Evolutionary conservation across 129 eudicot genomes (phyloP).

Genomic region (Heracleum sosnowskyi): DNA sequence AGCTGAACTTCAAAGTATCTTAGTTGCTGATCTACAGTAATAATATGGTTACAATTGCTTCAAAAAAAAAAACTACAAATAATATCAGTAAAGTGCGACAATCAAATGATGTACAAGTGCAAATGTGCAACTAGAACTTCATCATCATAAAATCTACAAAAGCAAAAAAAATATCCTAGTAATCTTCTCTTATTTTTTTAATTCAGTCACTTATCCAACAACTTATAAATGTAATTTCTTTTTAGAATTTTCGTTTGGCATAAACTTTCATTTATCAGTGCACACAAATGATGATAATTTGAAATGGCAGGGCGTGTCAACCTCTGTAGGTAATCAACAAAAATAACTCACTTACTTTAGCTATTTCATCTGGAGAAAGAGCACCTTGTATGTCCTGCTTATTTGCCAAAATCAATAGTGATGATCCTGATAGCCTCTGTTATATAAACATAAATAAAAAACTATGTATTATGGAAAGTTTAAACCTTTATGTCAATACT

Average conservation of each 20-base stretch:
- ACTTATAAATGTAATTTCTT: not conserved
- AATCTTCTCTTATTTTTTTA: not conserved
- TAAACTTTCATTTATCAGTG: not conserved
- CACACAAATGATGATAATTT: not conserved
- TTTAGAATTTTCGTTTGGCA: not conserved
- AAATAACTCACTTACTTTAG: slow-evolving; percentile 44
- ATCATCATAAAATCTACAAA: not conserved
- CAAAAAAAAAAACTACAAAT: too few species aligned
- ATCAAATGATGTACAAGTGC: not conserved
- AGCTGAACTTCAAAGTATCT: too few species aligned
- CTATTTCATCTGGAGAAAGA: slow-evolving; percentile 84
- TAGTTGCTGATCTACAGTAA: too few species aligned
- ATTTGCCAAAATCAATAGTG: slow-evolving; percentile 81
- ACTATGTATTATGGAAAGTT: not conserved
- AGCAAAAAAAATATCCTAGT: not conserved
- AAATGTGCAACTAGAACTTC: not conserved
- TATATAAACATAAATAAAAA: not conserved
- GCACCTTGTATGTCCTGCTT: slow-evolving; percentile 97
- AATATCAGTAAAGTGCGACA: not conserved
- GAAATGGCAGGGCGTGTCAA: not conserved
- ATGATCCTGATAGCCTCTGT: slow-evolving; percentile 94
- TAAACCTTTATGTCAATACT: not conserved
- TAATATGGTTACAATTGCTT: too few species aligned
- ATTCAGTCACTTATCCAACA: not conserved
- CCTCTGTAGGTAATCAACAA: not conserved